phyloP scores from a whole-genome alignment of 1,284 basidiomycete genomes.

The Tilletia indica region DNA sequence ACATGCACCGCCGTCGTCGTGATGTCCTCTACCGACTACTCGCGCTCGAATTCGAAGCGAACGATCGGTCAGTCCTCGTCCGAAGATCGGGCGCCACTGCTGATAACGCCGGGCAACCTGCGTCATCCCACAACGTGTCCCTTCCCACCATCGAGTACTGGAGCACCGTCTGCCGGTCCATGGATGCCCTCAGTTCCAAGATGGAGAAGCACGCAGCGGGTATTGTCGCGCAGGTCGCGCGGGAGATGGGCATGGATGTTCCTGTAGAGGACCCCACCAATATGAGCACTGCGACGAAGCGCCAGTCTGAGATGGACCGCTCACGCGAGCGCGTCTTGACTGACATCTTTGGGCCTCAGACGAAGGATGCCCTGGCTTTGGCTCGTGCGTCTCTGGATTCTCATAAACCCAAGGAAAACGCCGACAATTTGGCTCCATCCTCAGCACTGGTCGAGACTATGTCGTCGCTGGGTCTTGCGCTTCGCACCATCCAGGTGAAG shows the following conservation, averaged over 20 bases:
- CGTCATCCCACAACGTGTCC: slow-evolving; percentile 15
- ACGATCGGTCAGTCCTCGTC: neutral
- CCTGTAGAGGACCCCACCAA: neutral
- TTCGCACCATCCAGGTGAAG: slow-evolving; percentile 54
- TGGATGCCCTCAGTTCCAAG: slow-evolving; percentile 15
- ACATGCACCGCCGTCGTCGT: slow-evolving; percentile 40
- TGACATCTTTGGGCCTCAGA: slow-evolving; percentile 24
- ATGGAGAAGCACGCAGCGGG: slow-evolving; percentile 24
- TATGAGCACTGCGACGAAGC: slow-evolving; percentile 5
- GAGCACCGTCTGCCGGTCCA: slow-evolving; percentile 17
- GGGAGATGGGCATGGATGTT: slow-evolving; percentile 8
- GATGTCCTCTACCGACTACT: slow-evolving; percentile 36
- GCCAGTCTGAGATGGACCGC: no score
- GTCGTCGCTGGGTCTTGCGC: slow-evolving; percentile 33
- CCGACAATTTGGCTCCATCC: neutral
- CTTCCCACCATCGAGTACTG: slow-evolving; percentile 19
- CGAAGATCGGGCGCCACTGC: neutral
- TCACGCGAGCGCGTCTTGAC: neutral
- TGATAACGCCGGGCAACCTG: neutral
- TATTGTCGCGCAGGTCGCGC: slow-evolving; percentile 14
- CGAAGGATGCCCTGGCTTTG: neutral
- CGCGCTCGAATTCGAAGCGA: slow-evolving; percentile 33
- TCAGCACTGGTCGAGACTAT: neutral
- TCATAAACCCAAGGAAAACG: neutral
- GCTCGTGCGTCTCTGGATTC: neutral